phyloP scores from a whole-genome alignment of 202 grass and related monocot genomes.

The Schoenoplectus tabernaemontani region DNA sequence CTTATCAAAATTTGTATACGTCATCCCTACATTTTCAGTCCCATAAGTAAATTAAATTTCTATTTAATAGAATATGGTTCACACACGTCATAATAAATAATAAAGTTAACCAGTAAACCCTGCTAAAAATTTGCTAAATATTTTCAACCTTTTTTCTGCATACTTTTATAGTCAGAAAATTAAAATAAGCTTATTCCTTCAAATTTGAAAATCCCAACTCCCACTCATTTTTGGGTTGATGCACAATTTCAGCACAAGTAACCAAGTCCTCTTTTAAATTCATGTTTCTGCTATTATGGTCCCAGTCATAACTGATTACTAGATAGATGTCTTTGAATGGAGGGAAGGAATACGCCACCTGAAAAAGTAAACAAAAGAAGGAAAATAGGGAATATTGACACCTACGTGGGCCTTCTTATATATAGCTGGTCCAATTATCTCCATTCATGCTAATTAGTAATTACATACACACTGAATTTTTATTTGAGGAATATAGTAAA shows the following conservation, averaged over 20 bases:
- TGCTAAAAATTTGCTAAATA: too few relatives aligned
- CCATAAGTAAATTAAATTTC: too few relatives aligned
- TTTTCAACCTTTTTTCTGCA: too few relatives aligned
- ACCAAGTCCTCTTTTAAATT: not conserved
- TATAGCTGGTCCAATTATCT: not conserved
- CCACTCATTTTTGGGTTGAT: not conserved
- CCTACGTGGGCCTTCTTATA: not conserved
- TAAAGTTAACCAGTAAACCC: too few relatives aligned
- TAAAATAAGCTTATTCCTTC: too few relatives aligned
- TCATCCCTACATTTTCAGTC: too few relatives aligned
- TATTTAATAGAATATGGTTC: too few relatives aligned
- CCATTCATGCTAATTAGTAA: not conserved
- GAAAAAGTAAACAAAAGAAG: not conserved
- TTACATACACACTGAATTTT: not conserved
- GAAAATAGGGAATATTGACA: not conserved
- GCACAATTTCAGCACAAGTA: not conserved
- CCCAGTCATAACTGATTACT: not conserved
- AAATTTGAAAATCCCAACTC: not conserved
- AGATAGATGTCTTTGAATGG: not conserved
- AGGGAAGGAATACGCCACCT: conserved; percentile 3
- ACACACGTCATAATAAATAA: too few relatives aligned
- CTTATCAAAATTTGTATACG: too few relatives aligned
- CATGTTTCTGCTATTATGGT: not conserved
- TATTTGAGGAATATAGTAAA: too few relatives aligned
- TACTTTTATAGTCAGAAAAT: too few relatives aligned